Evolutionary conservation across 1,284 basidiomycete genomes (phyloP).

Genomic region (Leccinum cinnamomeum): DNA sequence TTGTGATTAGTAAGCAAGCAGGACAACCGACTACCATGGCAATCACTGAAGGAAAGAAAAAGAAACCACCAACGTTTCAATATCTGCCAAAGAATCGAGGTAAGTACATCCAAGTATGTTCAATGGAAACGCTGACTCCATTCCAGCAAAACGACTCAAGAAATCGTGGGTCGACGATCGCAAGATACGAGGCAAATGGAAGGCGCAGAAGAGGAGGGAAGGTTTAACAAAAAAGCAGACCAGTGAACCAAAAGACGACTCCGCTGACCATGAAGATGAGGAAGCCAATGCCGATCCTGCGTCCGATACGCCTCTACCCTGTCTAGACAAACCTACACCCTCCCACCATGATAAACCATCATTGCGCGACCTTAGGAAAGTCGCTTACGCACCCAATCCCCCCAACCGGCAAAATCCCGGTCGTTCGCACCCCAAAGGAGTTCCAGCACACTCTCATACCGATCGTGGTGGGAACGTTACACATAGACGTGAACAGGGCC

Average conservation of each 20-base stretch:
- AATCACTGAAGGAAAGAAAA: conserved; percentile 33
- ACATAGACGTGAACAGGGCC: conserved; percentile 42
- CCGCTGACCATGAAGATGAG: conserved; percentile 10
- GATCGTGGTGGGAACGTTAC: conserved; percentile 23
- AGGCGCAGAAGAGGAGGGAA: conserved; percentile 67
- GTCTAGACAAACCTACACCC: conserved; percentile 1
- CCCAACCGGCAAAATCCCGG: conserved; percentile 57
- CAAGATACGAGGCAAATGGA: conserved; percentile 79
- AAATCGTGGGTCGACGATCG: conserved; percentile 69
- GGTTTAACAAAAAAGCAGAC: conserved; percentile 34
- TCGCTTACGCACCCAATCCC: conserved; percentile 60
- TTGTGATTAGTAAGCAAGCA: conserved; percentile 30
- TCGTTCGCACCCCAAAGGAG: conserved; percentile 35
- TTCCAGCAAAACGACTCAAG: conserved; percentile 69
- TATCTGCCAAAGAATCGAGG: conserved; percentile 66
- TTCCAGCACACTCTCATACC: not conserved
- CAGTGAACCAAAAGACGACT: not conserved
- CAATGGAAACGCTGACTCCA: conserved; percentile 5
- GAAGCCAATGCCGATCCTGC: conserved; percentile 1
- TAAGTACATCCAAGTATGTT: conserved; percentile 30
- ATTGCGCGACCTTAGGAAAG: conserved; percentile 56
- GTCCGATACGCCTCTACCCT: not conserved
- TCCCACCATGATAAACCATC: conserved; percentile 28
- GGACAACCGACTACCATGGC: conserved; percentile 10
- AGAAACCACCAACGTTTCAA: conserved; percentile 67